Evolutionary conservation across 805 yeast species (phyloP).

Genomic region (Candida maesae): DNA sequence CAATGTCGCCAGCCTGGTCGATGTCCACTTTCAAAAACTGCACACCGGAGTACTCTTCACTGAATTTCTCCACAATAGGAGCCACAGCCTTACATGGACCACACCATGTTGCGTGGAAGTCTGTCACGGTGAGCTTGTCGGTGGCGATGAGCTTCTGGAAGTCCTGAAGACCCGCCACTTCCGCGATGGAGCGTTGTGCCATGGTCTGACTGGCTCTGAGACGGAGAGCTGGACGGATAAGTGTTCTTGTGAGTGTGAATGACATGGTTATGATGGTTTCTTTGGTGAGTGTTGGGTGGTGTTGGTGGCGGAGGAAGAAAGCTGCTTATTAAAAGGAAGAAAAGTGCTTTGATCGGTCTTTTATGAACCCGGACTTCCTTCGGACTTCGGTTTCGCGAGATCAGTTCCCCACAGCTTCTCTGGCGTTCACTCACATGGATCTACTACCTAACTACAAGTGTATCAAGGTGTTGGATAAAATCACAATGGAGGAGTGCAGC

Average conservation of each 20-base stretch:
- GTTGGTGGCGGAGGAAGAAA: no score
- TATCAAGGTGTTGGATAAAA: no score
- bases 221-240: slow-evolving; percentile 10
- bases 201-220: background rate
- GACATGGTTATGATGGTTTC: no score
- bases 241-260: slow-evolving; percentile 9
- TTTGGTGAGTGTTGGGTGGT: no score
- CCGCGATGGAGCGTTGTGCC: slow-evolving; percentile 28
- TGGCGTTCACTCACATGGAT: no score
- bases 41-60: slow-evolving; percentile 40
- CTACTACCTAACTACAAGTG: no score
- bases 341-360: no score
- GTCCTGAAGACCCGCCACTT: slow-evolving; percentile 31
- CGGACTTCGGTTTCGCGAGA: no score
- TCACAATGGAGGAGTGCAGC: background rate
- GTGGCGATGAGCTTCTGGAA: slow-evolving; percentile 33
- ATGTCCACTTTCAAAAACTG: slow-evolving; percentile 70
- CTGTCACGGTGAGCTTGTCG: slow-evolving; percentile 48
- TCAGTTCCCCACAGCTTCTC: no score
- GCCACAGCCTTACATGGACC: slow-evolving; percentile 76
- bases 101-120: slow-evolving; percentile 73
- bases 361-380: no score
- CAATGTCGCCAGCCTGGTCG: slow-evolving; percentile 57
- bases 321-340: no score
- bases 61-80: slow-evolving; percentile 46